Evolutionary conservation across 768 basidiomycete genomes (phyloP).

Genomic region (Gloeostereum incarnatum): DNA sequence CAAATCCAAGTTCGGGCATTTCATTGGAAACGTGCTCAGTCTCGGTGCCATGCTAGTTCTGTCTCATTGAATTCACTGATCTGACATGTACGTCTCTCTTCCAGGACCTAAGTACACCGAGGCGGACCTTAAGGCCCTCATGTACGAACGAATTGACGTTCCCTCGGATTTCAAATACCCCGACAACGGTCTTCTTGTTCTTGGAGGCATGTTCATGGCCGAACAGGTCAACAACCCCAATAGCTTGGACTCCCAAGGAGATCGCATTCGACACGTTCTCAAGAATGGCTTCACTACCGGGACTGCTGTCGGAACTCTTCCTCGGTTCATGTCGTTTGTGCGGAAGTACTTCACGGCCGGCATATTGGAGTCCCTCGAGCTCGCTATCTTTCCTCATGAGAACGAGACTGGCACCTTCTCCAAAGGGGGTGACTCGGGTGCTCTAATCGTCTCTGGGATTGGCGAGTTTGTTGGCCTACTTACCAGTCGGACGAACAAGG

Average conservation of each 20-base stretch:
- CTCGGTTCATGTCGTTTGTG: slow-evolving; percentile 22
- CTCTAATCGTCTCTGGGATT: slow-evolving; percentile 16
- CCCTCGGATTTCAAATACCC: slow-evolving; percentile 17
- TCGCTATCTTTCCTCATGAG: slow-evolving; percentile 14
- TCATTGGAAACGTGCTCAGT: slow-evolving; percentile 17
- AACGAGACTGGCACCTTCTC: slow-evolving; percentile 17
- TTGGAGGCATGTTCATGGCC: slow-evolving; percentile 17
- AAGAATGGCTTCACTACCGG: slow-evolving; percentile 24
- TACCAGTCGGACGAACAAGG: too few species aligned
- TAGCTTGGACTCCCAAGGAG: slow-evolving; percentile 17
- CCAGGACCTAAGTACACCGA: neutral
- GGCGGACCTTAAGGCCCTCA: neutral
- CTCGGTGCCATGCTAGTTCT: slow-evolving; percentile 17
- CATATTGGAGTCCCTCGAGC: slow-evolving; percentile 16
- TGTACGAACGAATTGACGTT: neutral
- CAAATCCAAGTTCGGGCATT: slow-evolving; percentile 21
- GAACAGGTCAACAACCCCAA: slow-evolving; percentile 21
- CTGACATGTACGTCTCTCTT: slow-evolving; percentile 5
- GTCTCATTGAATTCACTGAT: slow-evolving; percentile 8
- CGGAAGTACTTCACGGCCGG: slow-evolving; percentile 17
- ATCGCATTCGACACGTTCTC: slow-evolving; percentile 21
- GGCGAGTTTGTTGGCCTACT: slow-evolving; percentile 21
- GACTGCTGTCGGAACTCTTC: slow-evolving; percentile 26
- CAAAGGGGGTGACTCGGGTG: slow-evolving; percentile 20
- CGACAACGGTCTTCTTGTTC: slow-evolving; percentile 18